Evolutionary conservation across 169 alveolate species (phyloP), one percentile per base, ranked within the genome.

Genomic region (Prorocentrum cordatum): DNA sequence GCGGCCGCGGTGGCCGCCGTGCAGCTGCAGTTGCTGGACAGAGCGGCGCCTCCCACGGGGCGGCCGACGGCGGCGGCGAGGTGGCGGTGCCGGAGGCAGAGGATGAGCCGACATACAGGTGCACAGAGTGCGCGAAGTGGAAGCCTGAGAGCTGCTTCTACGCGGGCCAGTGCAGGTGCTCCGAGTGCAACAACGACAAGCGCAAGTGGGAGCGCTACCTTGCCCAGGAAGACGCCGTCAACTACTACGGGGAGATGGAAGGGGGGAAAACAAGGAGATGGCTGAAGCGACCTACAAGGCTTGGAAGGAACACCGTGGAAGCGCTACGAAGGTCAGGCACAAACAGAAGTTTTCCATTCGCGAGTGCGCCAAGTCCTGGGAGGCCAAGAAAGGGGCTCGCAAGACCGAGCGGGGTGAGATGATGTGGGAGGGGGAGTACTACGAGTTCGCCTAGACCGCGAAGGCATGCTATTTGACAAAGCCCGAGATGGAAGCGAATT

Each of bases 371-470:
- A 3, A n/a, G 12, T 1, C n/a, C 3, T 54, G 24, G 20, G 24
- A 35, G 42, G 4, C 73, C 22, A 58, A 38, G 59, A 27, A 6
- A 0, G 87, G 87, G 3, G 39, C 14, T n/a, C 5, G 87, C n/a
- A 42, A 45, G 1, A 62, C 54, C 31, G 62, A 2, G 29, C 33
- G 1, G 0, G 73, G 73, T 0, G 62, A 58, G 31, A 32, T 77
- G 73, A 77, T 77, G 87, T 58, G 87, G 87, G 87, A 77, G 31
- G 87, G 87, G 0, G 87, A 77, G 29, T 77, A 38, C 42, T 24
- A 16, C 18, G 87, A 77, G 42, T 33, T 10, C 9, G 85, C 71
- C 10, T 3, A 33, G 38, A 50, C 45, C 0, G 70, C 58, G 14
- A 50, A 47, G 33, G 36, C 16, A 1, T 68, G 85, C 10, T 50